Percentiles rank a stretch among this genome's conserved stretches.
These are phyloP conservation scores for Thelonectria discophora DNA, from an alignment of 2,329 filamentous ascomycete species.

Conservation along the genomic window DNA sequence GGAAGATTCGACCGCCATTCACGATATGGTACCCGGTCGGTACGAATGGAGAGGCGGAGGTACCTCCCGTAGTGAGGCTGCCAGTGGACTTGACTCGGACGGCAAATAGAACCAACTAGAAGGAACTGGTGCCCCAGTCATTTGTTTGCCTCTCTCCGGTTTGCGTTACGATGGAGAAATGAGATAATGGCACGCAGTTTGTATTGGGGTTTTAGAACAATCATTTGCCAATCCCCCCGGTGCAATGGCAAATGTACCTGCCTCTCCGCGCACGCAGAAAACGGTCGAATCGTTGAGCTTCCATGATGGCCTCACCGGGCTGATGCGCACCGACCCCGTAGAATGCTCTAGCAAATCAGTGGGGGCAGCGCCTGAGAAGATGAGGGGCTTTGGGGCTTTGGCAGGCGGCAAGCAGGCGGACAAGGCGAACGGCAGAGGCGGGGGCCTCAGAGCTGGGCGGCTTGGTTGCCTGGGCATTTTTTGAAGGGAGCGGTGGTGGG, in stretches of 20 bases:
- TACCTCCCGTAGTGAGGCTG: not conserved
- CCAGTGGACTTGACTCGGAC: not conserved
- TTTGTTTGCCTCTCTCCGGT: not conserved
- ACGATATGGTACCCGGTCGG: slow-evolving; percentile 13
- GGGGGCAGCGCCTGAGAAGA: slow-evolving; percentile 5
- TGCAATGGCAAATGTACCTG: too few relatives aligned
- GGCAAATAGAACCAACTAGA: slow-evolving; percentile 11
- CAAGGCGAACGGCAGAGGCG: too few relatives aligned
- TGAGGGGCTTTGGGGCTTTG: slow-evolving; percentile 3
- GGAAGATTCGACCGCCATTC: slow-evolving; percentile 39
- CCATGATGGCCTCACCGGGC: slow-evolving; percentile 9
- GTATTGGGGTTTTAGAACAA: not conserved
- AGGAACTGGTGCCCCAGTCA: not conserved
- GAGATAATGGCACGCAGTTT: not conserved
- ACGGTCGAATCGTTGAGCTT: not conserved
- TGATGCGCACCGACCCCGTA: slow-evolving; percentile 23
- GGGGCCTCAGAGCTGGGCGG: not conserved
- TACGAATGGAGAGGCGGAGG: slow-evolving; percentile 1
- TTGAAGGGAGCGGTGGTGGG: slow-evolving; percentile 10
- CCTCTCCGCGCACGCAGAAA: not conserved
- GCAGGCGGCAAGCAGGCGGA: not conserved
- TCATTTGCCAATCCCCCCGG: not conserved
- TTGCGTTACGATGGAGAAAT: not conserved
- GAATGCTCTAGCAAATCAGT: slow-evolving; percentile 41
- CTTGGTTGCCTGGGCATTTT: slow-evolving; percentile 26